Conservation (phyloP, 2,329 filamentous ascomycete species). For the Paramyrothecium sp. region DNA sequence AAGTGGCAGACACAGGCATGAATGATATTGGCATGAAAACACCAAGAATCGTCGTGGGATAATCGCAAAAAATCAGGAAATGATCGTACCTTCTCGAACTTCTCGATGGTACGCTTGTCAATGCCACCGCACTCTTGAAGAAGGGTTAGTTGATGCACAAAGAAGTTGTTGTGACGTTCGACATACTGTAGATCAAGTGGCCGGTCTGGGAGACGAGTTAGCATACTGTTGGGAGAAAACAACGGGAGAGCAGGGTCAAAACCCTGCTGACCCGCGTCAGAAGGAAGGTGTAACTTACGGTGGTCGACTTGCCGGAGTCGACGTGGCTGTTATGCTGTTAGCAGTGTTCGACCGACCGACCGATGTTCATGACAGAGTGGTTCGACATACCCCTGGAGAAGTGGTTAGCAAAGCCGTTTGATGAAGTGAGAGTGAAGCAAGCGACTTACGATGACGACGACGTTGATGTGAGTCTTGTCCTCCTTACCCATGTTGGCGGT, state of each 20-base stretch:
- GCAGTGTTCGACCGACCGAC: no score
- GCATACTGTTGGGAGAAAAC: slow-evolving; percentile 11
- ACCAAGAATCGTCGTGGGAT: slow-evolving; percentile 7
- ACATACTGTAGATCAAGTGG: neutral
- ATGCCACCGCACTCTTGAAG: slow-evolving; percentile 93
- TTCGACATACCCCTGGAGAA: no score
- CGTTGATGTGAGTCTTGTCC: slow-evolving; percentile 94
- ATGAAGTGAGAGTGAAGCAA: neutral
- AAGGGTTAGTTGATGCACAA: slow-evolving; percentile 14
- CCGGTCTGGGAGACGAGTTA: slow-evolving; percentile 1
- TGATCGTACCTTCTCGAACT: slow-evolving; percentile 97
- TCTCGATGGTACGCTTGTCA: slow-evolving; percentile 99
- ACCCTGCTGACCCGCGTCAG: neutral
- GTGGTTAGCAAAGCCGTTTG: no score
- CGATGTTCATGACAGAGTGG: no score
- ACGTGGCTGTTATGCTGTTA: slow-evolving; percentile 65
- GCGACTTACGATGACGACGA: slow-evolving; percentile 80
- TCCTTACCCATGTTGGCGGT: slow-evolving; percentile 68
- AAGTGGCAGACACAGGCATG: no score
- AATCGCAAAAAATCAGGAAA: slow-evolving; percentile 10
- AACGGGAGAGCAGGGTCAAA: neutral
- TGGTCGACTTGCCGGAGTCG: slow-evolving; percentile 99
- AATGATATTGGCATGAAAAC: neutral
- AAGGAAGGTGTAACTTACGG: slow-evolving; percentile 58
- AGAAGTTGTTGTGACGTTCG: neutral